A percentile compares a stretch with the other conserved stretches of the same genome.
phyloP scores from a whole-genome alignment of 495 filamentous ascomycete genomes.

The Penicillium bialowiezense region DNA sequence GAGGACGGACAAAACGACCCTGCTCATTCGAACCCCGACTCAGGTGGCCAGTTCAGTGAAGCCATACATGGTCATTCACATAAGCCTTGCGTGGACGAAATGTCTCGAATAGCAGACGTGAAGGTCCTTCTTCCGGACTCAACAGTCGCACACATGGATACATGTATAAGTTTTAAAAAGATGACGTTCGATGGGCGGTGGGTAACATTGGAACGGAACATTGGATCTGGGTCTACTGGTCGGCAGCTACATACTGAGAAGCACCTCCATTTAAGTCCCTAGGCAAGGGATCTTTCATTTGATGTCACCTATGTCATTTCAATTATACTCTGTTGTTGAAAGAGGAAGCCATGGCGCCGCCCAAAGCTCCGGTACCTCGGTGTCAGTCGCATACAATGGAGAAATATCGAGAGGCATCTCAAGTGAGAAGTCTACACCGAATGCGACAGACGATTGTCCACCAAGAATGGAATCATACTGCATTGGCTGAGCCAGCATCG shows the following conservation, averaged over 20 bases:
- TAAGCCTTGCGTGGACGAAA: background rate
- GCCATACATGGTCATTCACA: background rate
- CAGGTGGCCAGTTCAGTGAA: background rate
- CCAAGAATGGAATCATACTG: constrained; percentile 12
- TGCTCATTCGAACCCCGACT: constrained; percentile 7
- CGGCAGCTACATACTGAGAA: background rate
- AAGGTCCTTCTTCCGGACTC: constrained; percentile 11
- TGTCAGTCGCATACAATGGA: constrained; percentile 7
- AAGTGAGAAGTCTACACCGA: background rate
- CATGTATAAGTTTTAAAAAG: constrained; percentile 12
- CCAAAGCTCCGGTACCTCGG: constrained; percentile 5
- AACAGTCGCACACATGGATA: background rate
- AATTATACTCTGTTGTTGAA: background rate
- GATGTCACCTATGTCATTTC: no score
- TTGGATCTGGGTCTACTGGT: background rate
- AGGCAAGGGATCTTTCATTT: no score
- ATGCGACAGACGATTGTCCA: constrained; percentile 5
- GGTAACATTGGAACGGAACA: constrained; percentile 1
- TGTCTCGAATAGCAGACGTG: constrained; percentile 10
- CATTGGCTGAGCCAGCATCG: constrained; percentile 4
- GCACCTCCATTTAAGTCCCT: background rate
- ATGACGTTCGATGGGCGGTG: constrained; percentile 2
- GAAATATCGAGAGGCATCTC: constrained; percentile 12
- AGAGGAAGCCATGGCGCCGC: constrained; percentile 2
- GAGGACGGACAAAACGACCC: constrained; percentile 16